These are phyloP conservation scores for Mycena leptocephala DNA, from an alignment of 768 basidiomycete species.

Conservation along the genomic window DNA sequence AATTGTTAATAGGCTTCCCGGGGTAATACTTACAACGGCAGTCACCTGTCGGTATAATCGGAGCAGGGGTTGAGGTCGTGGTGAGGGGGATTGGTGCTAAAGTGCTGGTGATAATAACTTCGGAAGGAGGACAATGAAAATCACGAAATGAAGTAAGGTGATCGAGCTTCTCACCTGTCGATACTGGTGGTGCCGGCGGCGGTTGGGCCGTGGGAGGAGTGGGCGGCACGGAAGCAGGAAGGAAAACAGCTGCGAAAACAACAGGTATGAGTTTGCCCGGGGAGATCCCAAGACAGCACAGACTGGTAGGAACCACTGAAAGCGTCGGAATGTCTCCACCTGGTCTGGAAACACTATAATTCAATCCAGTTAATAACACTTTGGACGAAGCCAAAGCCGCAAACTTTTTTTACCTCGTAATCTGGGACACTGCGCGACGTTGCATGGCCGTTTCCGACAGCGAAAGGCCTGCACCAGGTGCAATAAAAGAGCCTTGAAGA, in stretches of 20 bases:
- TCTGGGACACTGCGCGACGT: constrained; percentile 22
- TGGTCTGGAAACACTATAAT: constrained; percentile 15
- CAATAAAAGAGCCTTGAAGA: constrained; percentile 31
- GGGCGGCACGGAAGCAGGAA: constrained; percentile 24
- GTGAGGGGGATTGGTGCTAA: constrained; percentile 9
- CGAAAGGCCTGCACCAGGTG: constrained; percentile 10
- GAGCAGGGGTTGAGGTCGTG: not conserved
- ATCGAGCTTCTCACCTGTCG: constrained; percentile 25
- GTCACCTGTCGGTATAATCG: constrained; percentile 16
- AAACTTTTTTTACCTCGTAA: constrained; percentile 16
- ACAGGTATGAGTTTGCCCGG: not conserved
- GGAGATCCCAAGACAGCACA: not conserved
- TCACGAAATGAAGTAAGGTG: constrained; percentile 13
- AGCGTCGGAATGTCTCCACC: not conserved
- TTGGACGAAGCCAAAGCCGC: no score
- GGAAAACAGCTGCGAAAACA: constrained; percentile 15
- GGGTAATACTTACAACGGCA: not conserved
- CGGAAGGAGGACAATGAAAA: constrained; percentile 7
- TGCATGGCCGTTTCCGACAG: constrained; percentile 19
- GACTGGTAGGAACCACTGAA: constrained; percentile 24
- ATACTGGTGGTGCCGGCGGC: constrained; percentile 1
- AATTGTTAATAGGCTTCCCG: constrained; percentile 6
- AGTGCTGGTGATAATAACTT: constrained; percentile 29
- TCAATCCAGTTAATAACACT: not conserved
- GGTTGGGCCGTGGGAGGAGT: constrained; percentile 9